These are phyloP conservation scores for Solanum chiquidenum DNA, from an alignment of 257 asterid species.

Conservation along the genomic window DNA sequence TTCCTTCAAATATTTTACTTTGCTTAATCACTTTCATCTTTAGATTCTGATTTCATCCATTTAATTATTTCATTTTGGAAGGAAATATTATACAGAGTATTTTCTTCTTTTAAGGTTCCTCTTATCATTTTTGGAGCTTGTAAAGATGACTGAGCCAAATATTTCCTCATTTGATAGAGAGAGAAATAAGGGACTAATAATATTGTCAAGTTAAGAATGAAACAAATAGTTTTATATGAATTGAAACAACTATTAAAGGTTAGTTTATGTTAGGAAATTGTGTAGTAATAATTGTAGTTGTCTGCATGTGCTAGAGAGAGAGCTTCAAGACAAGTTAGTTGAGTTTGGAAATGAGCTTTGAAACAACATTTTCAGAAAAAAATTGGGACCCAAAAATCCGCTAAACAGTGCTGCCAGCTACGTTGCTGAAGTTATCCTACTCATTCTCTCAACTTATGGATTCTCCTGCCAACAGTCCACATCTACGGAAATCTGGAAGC, in stretches of 20 bases:
- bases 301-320: not conserved
- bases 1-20: too few species aligned
- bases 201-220: not conserved
- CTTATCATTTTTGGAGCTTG: not conserved
- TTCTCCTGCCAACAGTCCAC: slow-evolving; percentile 64
- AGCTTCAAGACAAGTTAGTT: not conserved
- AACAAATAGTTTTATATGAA: not conserved
- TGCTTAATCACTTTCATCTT: too few species aligned
- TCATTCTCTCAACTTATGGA: slow-evolving; percentile 37
- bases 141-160: not conserved
- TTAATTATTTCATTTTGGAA: not conserved
- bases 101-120: not conserved
- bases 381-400: not conserved
- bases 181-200: not conserved
- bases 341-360: not conserved
- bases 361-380: not conserved
- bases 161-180: not conserved
- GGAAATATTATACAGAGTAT: not conserved
- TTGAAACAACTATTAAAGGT: not conserved
- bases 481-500: slow-evolving; percentile 82
- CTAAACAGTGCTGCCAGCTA: too few species aligned
- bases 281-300: not conserved
- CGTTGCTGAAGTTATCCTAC: not conserved
- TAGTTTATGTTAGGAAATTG: not conserved
- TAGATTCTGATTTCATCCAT: too few species aligned